Evolutionary conservation across 2,329 filamentous ascomycete genomes (phyloP).

Genomic region (Ophiosphaerella narmari): DNA sequence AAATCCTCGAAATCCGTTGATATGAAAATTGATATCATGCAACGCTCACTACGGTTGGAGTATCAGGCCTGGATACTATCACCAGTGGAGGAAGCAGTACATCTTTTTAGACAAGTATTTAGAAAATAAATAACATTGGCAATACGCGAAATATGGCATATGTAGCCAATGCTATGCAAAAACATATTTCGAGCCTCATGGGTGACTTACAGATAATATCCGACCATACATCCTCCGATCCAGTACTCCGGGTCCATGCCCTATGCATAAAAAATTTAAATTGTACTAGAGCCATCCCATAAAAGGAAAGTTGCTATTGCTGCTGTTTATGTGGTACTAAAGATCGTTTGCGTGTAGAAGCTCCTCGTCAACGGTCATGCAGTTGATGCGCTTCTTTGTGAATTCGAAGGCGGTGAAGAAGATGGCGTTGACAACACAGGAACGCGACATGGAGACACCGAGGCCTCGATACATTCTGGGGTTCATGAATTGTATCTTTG

Average conservation of each 20-base stretch:
- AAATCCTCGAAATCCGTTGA: too few species aligned
- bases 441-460: conserved; percentile 80
- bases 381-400: conserved; percentile 66
- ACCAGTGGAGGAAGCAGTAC: too few species aligned
- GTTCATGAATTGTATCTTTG: conserved; percentile 79
- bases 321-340: conserved; percentile 6
- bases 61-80: too few species aligned
- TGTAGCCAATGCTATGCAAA: too few species aligned
- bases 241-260: conserved; percentile 25
- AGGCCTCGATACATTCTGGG: conserved; percentile 79
- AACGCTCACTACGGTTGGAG: too few species aligned
- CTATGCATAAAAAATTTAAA: conserved; percentile 23
- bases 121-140: too few species aligned
- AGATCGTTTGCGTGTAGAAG: conserved; percentile 34
- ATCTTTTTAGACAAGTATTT: too few species aligned
- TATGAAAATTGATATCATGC: too few species aligned
- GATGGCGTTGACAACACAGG: conserved; percentile 82
- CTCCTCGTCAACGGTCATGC: conserved; percentile 44
- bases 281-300: neutral
- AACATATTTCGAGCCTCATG: too few species aligned
- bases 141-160: too few species aligned
- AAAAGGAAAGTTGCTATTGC: neutral
- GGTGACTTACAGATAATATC: too few species aligned
- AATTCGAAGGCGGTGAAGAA: conserved; percentile 91
- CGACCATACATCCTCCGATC: too few species aligned